phyloP scores from a whole-genome alignment of 208 protist species.

The Trypanosoma conorhini region DNA sequence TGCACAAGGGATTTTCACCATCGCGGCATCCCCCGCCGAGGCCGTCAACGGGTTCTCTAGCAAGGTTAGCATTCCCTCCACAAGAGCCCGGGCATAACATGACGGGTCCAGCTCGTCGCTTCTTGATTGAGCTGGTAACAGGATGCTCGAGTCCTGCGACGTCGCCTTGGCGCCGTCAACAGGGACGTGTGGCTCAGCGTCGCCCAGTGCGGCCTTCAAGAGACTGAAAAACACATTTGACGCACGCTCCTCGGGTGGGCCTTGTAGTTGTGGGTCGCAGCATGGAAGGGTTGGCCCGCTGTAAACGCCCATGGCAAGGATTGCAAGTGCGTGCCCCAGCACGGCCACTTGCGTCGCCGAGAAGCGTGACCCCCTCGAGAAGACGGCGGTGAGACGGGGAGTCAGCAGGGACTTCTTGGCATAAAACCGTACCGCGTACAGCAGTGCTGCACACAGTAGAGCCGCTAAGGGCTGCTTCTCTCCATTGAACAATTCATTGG shows the following conservation, averaged over 20 bases:
- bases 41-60: slow-evolving; percentile 14
- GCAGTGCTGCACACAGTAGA: slow-evolving; percentile 4
- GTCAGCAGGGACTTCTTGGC: background rate
- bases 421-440: slow-evolving; percentile 26
- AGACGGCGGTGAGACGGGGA: background rate
- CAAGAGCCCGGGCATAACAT: slow-evolving; percentile 9
- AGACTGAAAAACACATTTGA: slow-evolving; percentile 13
- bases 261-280: background rate
- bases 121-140: background rate
- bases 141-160: background rate
- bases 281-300: slow-evolving; percentile 1
- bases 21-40: background rate
- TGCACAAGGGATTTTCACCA: background rate
- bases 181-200: background rate
- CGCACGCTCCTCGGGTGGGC: background rate
- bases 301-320: slow-evolving; percentile 23
- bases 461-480: background rate
- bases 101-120: background rate
- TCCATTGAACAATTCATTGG: slow-evolving; percentile 5
- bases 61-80: slow-evolving; percentile 8
- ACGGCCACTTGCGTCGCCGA: slow-evolving; percentile 1
- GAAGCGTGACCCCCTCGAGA: background rate
- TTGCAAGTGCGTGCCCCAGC: slow-evolving; percentile 18
- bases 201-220: background rate
- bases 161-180: background rate